Percentiles rank a stretch among this genome's conserved stretches.
These are phyloP conservation scores for Neoascochyta sp. DNA, from an alignment of 2,329 filamentous ascomycete genomes.

Conservation along the genomic window DNA sequence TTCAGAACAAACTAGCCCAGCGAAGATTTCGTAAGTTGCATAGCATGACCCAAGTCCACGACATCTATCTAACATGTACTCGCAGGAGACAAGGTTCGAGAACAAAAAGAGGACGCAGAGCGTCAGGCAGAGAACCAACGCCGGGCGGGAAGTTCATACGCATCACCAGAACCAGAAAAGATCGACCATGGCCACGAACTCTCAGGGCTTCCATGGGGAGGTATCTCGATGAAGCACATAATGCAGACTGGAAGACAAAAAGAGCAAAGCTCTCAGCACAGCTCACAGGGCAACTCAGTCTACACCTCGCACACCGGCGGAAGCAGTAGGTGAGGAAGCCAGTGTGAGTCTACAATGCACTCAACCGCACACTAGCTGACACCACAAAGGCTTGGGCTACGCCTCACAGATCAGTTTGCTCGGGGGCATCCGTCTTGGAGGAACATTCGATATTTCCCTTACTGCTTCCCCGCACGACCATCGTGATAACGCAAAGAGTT, in stretches of 20 bases:
- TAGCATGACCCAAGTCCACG: too few species aligned
- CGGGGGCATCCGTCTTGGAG: conserved; percentile 32
- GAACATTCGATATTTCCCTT: conserved; percentile 20
- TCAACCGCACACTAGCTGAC: conserved; percentile 20
- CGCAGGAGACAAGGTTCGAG: conserved; percentile 65
- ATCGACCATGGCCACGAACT: conserved; percentile 52
- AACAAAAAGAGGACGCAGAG: conserved; percentile 63
- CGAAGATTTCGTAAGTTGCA: conserved; percentile 65
- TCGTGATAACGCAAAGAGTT: not conserved
- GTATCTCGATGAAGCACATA: conserved; percentile 58
- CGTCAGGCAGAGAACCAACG: conserved; percentile 61
- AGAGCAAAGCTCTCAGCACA: conserved; percentile 43
- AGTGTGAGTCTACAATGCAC: conserved; percentile 24
- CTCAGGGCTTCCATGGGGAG: conserved; percentile 70
- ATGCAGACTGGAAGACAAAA: conserved; percentile 45
- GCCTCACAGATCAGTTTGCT: conserved; percentile 42
- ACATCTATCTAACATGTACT: conserved; percentile 4
- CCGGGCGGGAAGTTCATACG: conserved; percentile 62
- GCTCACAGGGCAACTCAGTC: conserved; percentile 40
- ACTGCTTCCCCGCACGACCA: conserved; percentile 11
- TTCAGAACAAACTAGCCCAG: conserved; percentile 73
- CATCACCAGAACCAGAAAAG: conserved; percentile 56
- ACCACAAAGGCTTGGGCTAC: conserved; percentile 35
- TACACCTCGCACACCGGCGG: conserved; percentile 37
- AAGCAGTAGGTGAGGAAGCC: conserved; percentile 39